Base-by-base conservation (phyloP, 805 yeast species). In the Pichia scutulata region DNA sequence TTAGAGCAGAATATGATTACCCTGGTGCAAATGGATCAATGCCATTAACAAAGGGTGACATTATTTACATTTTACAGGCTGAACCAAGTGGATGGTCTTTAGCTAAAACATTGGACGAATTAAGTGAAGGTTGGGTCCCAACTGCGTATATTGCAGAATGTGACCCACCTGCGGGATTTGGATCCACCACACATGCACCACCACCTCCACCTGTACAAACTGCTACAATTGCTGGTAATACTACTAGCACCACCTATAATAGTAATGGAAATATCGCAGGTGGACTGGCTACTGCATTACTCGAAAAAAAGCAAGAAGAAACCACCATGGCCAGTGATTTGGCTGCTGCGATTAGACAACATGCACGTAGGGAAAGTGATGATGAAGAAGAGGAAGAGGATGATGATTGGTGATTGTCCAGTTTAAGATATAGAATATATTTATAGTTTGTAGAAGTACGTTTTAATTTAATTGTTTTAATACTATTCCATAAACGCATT, bases 91-190 rank as follows among this genome's bases (percentile, higher is more conserved):
- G 97, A 18, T 93, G 99, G 99, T 92, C 96, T 59, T 74, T 93
- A 51, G 97, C 89, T 10, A 86, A 85, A 64, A 74, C 80, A 33
- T 65, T 84, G 53, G 90, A 85, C 60, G 93, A 86, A 40, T 62
- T 83, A 1, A 77, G 72, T 50, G 93, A 89, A 65, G 99, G 99
- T 6, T 93, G 99, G 99, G 92, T 93, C 13, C 99, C 99, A 14
- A 84, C 93, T 22, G 86, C 90, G n/a, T 93, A 90, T 64, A 80
- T 92, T 61, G 81, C 73, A 21, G 80, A 78, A 53, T 77, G 78
- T 55, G 77, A 67, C 4, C 75, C 78, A 13, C 80, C 84, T 37
- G 67, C 71, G 0, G 56, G 60, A 1, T 42, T 61, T 1, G 49
- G 61, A 9, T 48, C 63, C 0, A 56, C 70, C 2, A 64, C 73